Conservation (phyloP, 108 stramenopile species). For the Aurantiochytrium sp. region DNA sequence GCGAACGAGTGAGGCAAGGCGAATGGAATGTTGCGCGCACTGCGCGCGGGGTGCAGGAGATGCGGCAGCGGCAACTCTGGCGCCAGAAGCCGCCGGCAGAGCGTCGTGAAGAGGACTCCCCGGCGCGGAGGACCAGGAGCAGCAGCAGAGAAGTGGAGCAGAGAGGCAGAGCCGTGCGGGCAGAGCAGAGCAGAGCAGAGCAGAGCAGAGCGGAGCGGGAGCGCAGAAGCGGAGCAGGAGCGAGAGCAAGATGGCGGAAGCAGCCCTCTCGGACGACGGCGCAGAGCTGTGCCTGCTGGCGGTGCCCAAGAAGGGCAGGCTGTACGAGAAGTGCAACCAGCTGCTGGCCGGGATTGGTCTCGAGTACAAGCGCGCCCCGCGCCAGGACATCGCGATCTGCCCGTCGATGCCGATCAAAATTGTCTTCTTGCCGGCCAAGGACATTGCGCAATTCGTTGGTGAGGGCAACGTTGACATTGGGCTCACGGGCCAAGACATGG, state of each 20-base stretch:
- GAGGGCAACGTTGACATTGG: constrained; percentile 91
- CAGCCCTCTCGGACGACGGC: neutral
- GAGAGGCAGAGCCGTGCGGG: too few species aligned
- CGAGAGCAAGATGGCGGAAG: neutral
- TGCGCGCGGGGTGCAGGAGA: too few species aligned
- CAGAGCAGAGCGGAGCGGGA: neutral
- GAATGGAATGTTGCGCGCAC: too few species aligned
- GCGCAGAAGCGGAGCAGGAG: neutral
- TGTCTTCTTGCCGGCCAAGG: constrained; percentile 85
- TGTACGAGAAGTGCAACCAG: constrained; percentile 74
- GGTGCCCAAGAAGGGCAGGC: constrained; percentile 91
- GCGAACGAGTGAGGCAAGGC: too few species aligned
- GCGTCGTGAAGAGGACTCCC: too few species aligned
- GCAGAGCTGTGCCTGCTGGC: constrained; percentile 56
- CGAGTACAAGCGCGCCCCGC: constrained; percentile 72
- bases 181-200: too few species aligned
- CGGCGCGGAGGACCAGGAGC: too few species aligned
- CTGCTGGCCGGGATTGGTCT: constrained; percentile 86
- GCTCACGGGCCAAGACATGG: constrained; percentile 74
- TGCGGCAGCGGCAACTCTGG: too few species aligned
- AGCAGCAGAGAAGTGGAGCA: too few species aligned
- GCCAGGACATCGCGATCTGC: constrained; percentile 76
- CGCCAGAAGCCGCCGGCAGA: too few species aligned
- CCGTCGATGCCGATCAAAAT: constrained; percentile 74
- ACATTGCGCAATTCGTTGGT: constrained; percentile 90